These are phyloP conservation scores for Trichosporon sp. DNA, from an alignment of 1,284 basidiomycete species.

Conservation along the genomic window DNA sequence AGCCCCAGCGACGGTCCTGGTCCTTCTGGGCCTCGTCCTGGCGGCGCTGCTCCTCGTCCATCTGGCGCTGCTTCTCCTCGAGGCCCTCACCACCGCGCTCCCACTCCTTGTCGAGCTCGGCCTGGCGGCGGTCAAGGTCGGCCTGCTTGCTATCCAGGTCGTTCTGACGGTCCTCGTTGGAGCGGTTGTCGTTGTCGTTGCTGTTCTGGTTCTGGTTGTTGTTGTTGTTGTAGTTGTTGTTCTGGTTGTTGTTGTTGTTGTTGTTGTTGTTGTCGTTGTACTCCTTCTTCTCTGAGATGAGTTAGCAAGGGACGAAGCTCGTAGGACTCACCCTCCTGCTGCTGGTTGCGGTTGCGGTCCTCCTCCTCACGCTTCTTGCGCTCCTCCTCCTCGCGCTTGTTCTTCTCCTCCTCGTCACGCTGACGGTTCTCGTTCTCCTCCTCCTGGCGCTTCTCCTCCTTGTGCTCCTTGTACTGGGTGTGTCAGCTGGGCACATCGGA, in stretches of 20 bases:
- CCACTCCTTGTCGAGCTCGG: slow-evolving; percentile 18
- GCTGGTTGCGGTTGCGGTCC: slow-evolving; percentile 14
- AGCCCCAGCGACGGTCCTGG: slow-evolving; percentile 15
- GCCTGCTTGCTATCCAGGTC: slow-evolving; percentile 13
- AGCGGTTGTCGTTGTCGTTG: slow-evolving; percentile 18
- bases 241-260: neutral
- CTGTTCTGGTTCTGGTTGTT: slow-evolving; percentile 5
- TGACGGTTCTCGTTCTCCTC: slow-evolving; percentile 8
- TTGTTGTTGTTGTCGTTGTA: slow-evolving; percentile 16
- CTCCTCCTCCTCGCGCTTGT: slow-evolving; percentile 13
- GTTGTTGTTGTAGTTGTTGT: slow-evolving; percentile 7
- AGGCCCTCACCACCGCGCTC: slow-evolving; percentile 13
- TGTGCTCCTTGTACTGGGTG: slow-evolving; percentile 16
- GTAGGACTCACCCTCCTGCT: slow-evolving; percentile 2
- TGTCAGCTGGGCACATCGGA: neutral
- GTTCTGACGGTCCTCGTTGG: slow-evolving; percentile 15
- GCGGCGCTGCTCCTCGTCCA: slow-evolving; percentile 16
- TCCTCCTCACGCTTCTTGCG: slow-evolving; percentile 5
- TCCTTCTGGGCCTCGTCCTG: slow-evolving; percentile 17
- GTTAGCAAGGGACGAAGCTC: neutral
- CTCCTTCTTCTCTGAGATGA: slow-evolving; percentile 14
- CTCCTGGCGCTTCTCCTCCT: slow-evolving; percentile 18
- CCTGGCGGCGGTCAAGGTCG: slow-evolving; percentile 14
- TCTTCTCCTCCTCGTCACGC: slow-evolving; percentile 14
- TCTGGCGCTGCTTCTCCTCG: slow-evolving; percentile 20